A percentile compares a stretch with the other conserved stretches of the same genome.
These are phyloP conservation scores for Spirogloea muscicola DNA, from an alignment of 139 green algal species.

Conservation along the genomic window DNA sequence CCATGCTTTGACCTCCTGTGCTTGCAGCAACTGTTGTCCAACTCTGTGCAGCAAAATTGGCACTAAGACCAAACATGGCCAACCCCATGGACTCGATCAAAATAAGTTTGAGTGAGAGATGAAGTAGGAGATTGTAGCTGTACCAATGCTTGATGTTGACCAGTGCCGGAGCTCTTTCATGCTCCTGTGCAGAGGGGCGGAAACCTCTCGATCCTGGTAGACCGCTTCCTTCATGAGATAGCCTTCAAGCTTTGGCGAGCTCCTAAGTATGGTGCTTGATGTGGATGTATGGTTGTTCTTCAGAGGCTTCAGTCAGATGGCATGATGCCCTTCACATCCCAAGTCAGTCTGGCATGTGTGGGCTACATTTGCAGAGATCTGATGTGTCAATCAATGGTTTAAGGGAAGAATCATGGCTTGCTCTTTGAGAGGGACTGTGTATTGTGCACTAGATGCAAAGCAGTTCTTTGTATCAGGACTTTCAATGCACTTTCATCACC, in stretches of 20 bases:
- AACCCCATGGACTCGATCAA: too few relatives aligned
- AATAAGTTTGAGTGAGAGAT: neutral
- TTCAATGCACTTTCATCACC: too few relatives aligned
- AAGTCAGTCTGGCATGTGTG: too few relatives aligned
- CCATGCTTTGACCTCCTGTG: neutral
- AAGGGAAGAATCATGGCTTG: too few relatives aligned
- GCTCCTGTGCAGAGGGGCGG: slow-evolving; percentile 21
- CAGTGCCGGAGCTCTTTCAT: neutral
- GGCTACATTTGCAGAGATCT: too few relatives aligned
- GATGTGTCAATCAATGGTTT: too few relatives aligned
- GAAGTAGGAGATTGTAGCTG: neutral
- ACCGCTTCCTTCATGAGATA: slow-evolving; percentile 38
- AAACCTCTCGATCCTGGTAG: slow-evolving; percentile 31
- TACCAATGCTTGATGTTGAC: neutral
- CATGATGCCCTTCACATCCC: too few relatives aligned
- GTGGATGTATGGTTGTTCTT: too few relatives aligned
- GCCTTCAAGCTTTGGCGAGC: slow-evolving; percentile 42
- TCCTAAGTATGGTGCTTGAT: slow-evolving; percentile 44
- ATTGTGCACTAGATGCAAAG: too few relatives aligned
- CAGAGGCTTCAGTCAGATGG: too few relatives aligned
- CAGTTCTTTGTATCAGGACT: too few relatives aligned
- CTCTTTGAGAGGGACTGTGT: too few relatives aligned
- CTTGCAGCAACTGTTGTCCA: neutral
- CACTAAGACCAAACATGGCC: neutral
- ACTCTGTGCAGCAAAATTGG: neutral